phyloP scores from a whole-genome alignment of 2,329 filamentous ascomycete species.

The Chrysoporthe deuterocubensis region DNA sequence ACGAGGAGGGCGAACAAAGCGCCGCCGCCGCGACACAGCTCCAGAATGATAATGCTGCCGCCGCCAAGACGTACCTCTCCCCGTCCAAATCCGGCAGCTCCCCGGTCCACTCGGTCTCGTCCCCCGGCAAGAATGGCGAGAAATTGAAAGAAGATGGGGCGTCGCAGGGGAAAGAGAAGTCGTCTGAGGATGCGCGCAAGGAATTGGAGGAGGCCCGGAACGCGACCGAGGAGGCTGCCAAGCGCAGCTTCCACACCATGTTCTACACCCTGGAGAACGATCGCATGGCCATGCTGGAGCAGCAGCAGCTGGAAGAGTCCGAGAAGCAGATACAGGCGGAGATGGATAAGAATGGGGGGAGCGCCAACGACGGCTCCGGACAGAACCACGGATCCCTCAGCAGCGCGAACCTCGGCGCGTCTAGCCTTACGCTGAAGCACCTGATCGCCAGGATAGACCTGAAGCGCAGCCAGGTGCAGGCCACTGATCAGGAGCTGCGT shows the following conservation, averaged over 20 bases:
- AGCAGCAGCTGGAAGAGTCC: slow-evolving; percentile 94
- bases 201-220: slow-evolving; percentile 91
- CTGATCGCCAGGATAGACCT: slow-evolving; percentile 94
- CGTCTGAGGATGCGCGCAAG: slow-evolving; percentile 87
- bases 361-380: slow-evolving; percentile 52
- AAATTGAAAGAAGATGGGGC: slow-evolving; percentile 56
- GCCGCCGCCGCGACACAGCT: slow-evolving; percentile 52
- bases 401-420: slow-evolving; percentile 92
- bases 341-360: slow-evolving; percentile 71
- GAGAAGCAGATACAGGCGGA: slow-evolving; percentile 96
- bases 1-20: slow-evolving; percentile 64
- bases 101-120: slow-evolving; percentile 65
- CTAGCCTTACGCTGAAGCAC: slow-evolving; percentile 94
- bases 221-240: slow-evolving; percentile 86
- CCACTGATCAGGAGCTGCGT: slow-evolving; percentile 89
- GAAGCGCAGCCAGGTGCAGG: slow-evolving; percentile 86
- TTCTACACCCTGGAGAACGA: slow-evolving; percentile 97
- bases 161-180: slow-evolving; percentile 63
- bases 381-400: slow-evolving; percentile 87
- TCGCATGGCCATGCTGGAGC: slow-evolving; percentile 93
- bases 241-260: slow-evolving; percentile 87
- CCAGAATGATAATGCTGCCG: slow-evolving; percentile 57
- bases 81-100: slow-evolving; percentile 73
- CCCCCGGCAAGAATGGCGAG: slow-evolving; percentile 60
- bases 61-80: slow-evolving; percentile 65